Evolutionary conservation across 2,329 filamentous ascomycete genomes (phyloP), one percentile per base, ranked within the genome.

Genomic region (Penicillium polonicum): DNA sequence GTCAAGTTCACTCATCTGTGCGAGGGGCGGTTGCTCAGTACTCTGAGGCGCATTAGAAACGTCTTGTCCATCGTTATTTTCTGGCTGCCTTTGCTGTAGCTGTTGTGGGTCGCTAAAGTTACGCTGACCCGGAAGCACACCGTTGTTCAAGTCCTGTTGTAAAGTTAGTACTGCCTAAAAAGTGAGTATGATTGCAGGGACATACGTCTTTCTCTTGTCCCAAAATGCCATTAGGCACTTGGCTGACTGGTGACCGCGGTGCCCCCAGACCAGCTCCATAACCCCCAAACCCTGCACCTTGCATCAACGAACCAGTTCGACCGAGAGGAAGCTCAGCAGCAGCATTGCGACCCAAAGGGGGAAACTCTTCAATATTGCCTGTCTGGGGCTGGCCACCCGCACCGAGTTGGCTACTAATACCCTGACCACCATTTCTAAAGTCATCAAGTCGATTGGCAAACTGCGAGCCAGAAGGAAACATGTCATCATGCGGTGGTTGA

Each of bases 1-100:
- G 66, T 88, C 85, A 38, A 79, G 71, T 52, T 85, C 83, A 43
- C 78, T 82, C 83, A 87, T 85, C 54, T 86, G 82, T 12, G 79
- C 76, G 33, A 84, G 70, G 54, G 76, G 72, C 46, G 71, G 70
- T 58, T 76, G 74, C 52, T 78, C 75, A 38, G 67, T 67, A 53
- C 67, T 74, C 62, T 74, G 69, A 33, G 66, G 58, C 50, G 69
- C 65, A 48, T 61, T 66, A 33, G 72, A 58, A 31, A 72, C 61
- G 29, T 78, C 76, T 55, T 75, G 71, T 8, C 61, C 65, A 27
- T 78, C 74, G 25, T 66, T 65, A 48, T 56, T 58, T 61, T 74
- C 73, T 54, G 70, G 74, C 59, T 77, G 72, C 43, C 67, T 63
- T 60, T 69, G 71, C 59, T 68, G 68, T 60, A 71, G 65, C 64